These are phyloP conservation scores for Fusarium nygamai DNA, from an alignment of 2,329 filamentous ascomycete genomes.

Conservation along the genomic window DNA sequence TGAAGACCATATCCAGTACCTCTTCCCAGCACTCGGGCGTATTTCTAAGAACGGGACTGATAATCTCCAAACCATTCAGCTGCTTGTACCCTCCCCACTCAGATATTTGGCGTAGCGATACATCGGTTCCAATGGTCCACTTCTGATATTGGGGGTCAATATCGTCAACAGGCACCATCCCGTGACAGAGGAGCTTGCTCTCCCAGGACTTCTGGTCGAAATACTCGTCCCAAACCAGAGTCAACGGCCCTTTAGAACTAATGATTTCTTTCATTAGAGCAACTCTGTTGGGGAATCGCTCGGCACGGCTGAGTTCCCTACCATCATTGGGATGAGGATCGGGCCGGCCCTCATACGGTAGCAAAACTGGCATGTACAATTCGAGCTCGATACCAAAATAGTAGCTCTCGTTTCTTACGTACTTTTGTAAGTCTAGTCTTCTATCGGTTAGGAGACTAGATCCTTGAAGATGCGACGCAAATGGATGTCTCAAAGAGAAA, in stretches of 20 bases:
- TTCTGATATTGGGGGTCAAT: constrained; percentile 9
- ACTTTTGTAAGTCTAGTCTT: background rate
- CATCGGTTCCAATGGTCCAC: constrained; percentile 19
- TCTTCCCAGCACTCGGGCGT: constrained; percentile 23
- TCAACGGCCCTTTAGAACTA: background rate
- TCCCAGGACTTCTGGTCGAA: background rate
- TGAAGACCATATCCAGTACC: constrained; percentile 21
- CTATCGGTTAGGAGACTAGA: background rate
- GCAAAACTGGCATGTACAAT: constrained; percentile 11
- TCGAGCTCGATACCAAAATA: constrained; percentile 38
- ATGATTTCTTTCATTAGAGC: background rate
- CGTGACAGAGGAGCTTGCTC: background rate
- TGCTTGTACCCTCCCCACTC: constrained; percentile 16
- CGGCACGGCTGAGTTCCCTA: background rate
- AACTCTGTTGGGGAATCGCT: background rate
- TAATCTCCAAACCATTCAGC: constrained; percentile 19
- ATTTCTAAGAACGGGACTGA: constrained; percentile 22
- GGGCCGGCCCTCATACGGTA: background rate
- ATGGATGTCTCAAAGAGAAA: background rate
- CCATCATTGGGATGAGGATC: constrained; percentile 15
- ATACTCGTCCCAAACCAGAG: background rate
- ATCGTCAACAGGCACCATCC: background rate
- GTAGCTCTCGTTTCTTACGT: constrained; percentile 5
- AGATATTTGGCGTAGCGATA: background rate
- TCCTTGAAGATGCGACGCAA: background rate